phyloP scores from a whole-genome alignment of 1,284 basidiomycete species.

The Puccinia coronata region DNA sequence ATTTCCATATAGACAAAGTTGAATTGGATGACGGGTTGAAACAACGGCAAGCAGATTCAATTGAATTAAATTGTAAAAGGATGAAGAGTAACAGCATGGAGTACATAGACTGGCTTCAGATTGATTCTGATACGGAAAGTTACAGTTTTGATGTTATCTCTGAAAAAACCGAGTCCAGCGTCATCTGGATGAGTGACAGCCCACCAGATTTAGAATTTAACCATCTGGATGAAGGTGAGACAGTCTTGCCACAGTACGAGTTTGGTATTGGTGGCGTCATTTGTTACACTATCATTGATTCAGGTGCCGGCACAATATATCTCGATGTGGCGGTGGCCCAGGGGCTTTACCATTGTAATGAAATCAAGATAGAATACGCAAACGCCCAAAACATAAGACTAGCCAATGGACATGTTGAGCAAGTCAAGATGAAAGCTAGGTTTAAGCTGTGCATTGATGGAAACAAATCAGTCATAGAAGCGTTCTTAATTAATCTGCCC shows the following conservation, averaged over 20 bases:
- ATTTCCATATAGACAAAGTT: too few species aligned
- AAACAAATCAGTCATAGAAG: neutral
- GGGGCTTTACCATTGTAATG: neutral
- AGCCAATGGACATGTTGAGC: neutral
- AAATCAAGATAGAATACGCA: too few species aligned
- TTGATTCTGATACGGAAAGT: too few species aligned
- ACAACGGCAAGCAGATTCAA: too few species aligned
- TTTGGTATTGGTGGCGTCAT: neutral
- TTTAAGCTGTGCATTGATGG: neutral
- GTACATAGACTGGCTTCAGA: too few species aligned
- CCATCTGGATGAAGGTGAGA: neutral
- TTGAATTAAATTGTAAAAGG: too few species aligned
- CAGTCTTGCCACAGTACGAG: neutral
- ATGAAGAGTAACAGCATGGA: too few species aligned
- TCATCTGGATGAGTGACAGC: neutral
- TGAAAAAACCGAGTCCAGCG: too few species aligned
- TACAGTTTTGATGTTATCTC: too few species aligned
- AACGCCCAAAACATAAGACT: too few species aligned
- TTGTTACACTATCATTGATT: slow-evolving; percentile 2
- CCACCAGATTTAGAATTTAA: neutral
- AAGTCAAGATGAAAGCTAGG: neutral
- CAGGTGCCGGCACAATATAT: slow-evolving; percentile 1
- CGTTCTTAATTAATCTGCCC: too few species aligned
- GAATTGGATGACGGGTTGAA: too few species aligned
- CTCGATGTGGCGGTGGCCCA: neutral